Evolutionary conservation across 345 rosid genomes (phyloP).

Genomic region (Arabidopsis thaliana): TAIR10.1 NC_003070.9:25803001-25803500

Average conservation of each 20-base stretch:
- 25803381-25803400: background rate
- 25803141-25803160: background rate
- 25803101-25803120: background rate
- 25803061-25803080: background rate
- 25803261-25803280: background rate
- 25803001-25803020: background rate
- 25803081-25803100: background rate
- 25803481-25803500: background rate
- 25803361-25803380: background rate
- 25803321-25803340: no score
- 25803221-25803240: background rate
- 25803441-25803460: background rate
- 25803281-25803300: background rate
- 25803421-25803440: background rate
- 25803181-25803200: background rate
- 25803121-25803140: background rate
- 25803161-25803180: background rate
- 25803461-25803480: slow-evolving; percentile 7
- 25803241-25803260: background rate
- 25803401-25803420: background rate
- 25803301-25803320: no score
- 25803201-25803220: background rate
- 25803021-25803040: background rate
- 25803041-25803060: background rate
- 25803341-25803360: no score